phyloP scores from a whole-genome alignment of 208 protist genomes.

The Lotmaria passim region DNA sequence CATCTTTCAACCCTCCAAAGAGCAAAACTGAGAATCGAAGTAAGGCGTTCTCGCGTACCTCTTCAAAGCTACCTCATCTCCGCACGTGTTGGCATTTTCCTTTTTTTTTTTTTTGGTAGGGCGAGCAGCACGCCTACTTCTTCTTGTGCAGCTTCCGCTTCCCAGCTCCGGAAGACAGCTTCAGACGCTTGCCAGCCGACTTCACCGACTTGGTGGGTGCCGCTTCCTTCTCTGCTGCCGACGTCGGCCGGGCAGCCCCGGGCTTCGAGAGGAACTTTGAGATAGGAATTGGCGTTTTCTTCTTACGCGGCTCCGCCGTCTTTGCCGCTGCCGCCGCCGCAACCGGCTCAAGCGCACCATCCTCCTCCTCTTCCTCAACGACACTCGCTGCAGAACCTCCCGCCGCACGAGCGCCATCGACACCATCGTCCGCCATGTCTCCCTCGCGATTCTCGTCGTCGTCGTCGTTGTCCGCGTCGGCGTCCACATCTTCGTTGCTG shows the following conservation, averaged over 20 bases:
- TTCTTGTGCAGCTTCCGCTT: conserved; percentile 39
- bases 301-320: conserved; percentile 5
- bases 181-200: conserved; percentile 21
- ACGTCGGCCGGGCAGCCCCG: not conserved
- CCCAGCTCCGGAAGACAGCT: conserved; percentile 1
- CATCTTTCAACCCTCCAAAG: no score
- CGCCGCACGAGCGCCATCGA: not conserved
- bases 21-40: no score
- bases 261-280: conserved; percentile 37
- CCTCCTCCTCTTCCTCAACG: not conserved
- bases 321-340: not conserved
- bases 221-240: not conserved
- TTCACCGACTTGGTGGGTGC: conserved; percentile 19
- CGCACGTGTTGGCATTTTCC: no score
- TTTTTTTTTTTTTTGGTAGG: no score
- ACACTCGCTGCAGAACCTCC: not conserved
- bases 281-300: conserved; percentile 33
- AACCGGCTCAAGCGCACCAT: not conserved
- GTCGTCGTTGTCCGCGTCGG: not conserved
- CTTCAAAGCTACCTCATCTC: no score
- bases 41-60: no score
- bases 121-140: conserved; percentile 5
- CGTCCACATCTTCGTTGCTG: not conserved
- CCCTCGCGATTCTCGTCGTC: no score
- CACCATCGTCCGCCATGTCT: not conserved